Evolutionary conservation across 805 yeast genomes (phyloP).

Genomic region (Monosporozyma solicola): DNA sequence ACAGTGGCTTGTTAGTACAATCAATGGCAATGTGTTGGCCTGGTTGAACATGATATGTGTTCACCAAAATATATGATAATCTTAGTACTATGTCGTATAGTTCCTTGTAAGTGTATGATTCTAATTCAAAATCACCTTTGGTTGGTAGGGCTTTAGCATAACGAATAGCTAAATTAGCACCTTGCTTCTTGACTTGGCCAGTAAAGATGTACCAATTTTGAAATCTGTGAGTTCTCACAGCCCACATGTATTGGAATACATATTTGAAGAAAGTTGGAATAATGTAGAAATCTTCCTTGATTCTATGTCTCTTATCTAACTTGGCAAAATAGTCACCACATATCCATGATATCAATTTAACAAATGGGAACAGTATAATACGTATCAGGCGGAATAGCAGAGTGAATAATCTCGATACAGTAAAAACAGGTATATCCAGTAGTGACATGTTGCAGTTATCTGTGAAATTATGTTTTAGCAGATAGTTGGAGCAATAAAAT

Average conservation of each 20-base stretch:
- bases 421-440: slow-evolving; percentile 6
- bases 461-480: background rate
- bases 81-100: slow-evolving; percentile 56
- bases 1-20: slow-evolving; percentile 76
- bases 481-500: background rate
- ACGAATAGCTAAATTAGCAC: slow-evolving; percentile 49
- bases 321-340: slow-evolving; percentile 12
- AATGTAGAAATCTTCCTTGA: slow-evolving; percentile 46
- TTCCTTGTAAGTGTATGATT: slow-evolving; percentile 59
- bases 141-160: slow-evolving; percentile 38
- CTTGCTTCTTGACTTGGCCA: slow-evolving; percentile 38
- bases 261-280: slow-evolving; percentile 36
- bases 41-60: slow-evolving; percentile 53
- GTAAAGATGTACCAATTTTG: slow-evolving; percentile 70
- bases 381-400: slow-evolving; percentile 10
- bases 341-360: slow-evolving; percentile 4
- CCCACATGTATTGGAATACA: slow-evolving; percentile 34
- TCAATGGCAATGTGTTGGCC: slow-evolving; percentile 68
- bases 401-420: slow-evolving; percentile 11
- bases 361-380: slow-evolving; percentile 13
- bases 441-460: slow-evolving; percentile 1
- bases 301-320: slow-evolving; percentile 28
- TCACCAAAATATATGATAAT: slow-evolving; percentile 53
- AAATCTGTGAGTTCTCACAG: slow-evolving; percentile 27
- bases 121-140: slow-evolving; percentile 48